These are phyloP conservation scores for Penicillium samsonianum DNA, from an alignment of 495 filamentous ascomycete species.

Conservation along the genomic window DNA sequence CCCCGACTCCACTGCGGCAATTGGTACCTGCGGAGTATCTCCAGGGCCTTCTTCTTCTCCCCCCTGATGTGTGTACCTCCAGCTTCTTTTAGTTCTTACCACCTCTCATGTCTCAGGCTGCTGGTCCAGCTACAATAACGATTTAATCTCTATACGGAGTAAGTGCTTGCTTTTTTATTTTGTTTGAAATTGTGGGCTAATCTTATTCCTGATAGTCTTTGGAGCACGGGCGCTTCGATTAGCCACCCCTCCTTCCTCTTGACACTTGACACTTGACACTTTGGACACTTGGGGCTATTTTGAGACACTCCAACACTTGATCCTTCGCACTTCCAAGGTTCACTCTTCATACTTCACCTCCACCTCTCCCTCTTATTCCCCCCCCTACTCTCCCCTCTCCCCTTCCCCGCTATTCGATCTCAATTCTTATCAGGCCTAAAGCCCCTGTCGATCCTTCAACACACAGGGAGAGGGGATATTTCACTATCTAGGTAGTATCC, in stretches of 20 bases:
- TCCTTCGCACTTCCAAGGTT: neutral
- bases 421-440: slow-evolving; percentile 2
- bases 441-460: slow-evolving; percentile 29
- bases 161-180: too few species aligned
- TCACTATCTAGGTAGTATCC: slow-evolving; percentile 25
- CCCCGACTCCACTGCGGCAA: slow-evolving; percentile 9
- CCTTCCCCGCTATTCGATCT: slow-evolving; percentile 15
- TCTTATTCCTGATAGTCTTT: neutral
- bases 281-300: too few species aligned
- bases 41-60: neutral
- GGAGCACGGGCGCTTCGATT: slow-evolving; percentile 7
- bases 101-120: slow-evolving; percentile 4
- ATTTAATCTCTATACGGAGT: neutral
- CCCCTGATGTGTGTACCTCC: slow-evolving; percentile 8
- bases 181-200: slow-evolving; percentile 4
- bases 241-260: slow-evolving; percentile 14
- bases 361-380: slow-evolving; percentile 1
- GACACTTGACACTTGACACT: neutral
- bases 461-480: slow-evolving; percentile 3
- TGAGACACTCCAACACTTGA: neutral
- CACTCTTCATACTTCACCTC: slow-evolving; percentile 2
- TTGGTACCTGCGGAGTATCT: slow-evolving; percentile 19
- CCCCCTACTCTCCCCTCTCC: too few species aligned
- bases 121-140: slow-evolving; percentile 20
- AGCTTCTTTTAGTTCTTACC: slow-evolving; percentile 11